Conservation (phyloP, 2,329 filamentous ascomycete species). For the Fonsecaea monophora region DNA sequence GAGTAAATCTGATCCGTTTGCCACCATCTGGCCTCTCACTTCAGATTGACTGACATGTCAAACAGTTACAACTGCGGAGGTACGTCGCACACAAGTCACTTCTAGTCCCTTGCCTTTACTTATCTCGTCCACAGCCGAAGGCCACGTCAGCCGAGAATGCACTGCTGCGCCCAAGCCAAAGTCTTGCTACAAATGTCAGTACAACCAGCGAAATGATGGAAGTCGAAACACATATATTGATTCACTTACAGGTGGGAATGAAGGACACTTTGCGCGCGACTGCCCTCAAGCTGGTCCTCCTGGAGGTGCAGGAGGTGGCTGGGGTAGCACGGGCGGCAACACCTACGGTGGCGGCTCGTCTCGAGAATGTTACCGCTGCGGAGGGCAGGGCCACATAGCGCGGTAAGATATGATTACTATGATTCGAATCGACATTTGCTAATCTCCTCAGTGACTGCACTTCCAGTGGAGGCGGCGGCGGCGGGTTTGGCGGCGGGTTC, state of each 20-base stretch:
- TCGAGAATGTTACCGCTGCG: slow-evolving; percentile 97
- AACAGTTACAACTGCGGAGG: slow-evolving; percentile 80
- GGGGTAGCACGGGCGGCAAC: slow-evolving; percentile 56
- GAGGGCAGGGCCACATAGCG: slow-evolving; percentile 94
- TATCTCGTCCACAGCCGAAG: slow-evolving; percentile 57
- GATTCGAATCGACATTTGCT: slow-evolving; percentile 65
- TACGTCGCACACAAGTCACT: slow-evolving; percentile 53
- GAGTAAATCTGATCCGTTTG: slow-evolving; percentile 47
- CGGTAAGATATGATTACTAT: slow-evolving; percentile 68
- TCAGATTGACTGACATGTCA: slow-evolving; percentile 35
- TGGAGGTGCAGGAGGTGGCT: slow-evolving; percentile 55
- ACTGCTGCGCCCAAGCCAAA: slow-evolving; percentile 86
- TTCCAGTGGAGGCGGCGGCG: slow-evolving; percentile 58
- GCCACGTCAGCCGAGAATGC: slow-evolving; percentile 91
- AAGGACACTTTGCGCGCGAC: slow-evolving; percentile 79
- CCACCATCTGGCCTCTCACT: slow-evolving; percentile 21
- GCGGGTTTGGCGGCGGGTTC: slow-evolving; percentile 53
- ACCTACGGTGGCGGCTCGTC: slow-evolving; percentile 57
- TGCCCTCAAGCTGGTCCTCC: slow-evolving; percentile 54
- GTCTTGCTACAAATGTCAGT: slow-evolving; percentile 62
- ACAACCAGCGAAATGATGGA: slow-evolving; percentile 8
- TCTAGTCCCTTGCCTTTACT: slow-evolving; percentile 9
- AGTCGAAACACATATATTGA: slow-evolving; percentile 57
- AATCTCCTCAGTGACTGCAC: slow-evolving; percentile 50
- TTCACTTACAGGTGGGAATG: slow-evolving; percentile 73